phyloP scores from a whole-genome alignment of 2,329 filamentous ascomycete genomes.

The Ustulina deusta region DNA sequence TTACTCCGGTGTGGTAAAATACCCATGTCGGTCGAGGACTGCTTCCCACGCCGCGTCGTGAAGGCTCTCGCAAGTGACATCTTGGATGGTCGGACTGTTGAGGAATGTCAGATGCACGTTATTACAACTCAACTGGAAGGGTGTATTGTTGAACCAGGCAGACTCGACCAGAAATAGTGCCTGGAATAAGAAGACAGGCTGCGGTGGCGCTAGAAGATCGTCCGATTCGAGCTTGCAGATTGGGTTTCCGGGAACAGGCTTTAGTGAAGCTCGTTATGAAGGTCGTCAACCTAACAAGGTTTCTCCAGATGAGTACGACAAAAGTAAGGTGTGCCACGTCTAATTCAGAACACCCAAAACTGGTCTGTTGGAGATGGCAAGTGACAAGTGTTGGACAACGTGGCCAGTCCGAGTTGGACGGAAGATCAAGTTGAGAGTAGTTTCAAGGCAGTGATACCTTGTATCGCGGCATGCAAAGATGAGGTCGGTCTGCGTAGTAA shows the following conservation, averaged over 20 bases:
- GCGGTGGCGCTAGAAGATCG: not conserved
- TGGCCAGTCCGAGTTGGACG: constrained; percentile 39
- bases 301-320: constrained; percentile 2
- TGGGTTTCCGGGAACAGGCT: constrained; percentile 22
- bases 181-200: not conserved
- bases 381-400: constrained; percentile 38
- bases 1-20: constrained; percentile 61
- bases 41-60: constrained; percentile 75
- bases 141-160: not conserved
- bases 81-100: constrained; percentile 48
- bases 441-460: constrained; percentile 21
- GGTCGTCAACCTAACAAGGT: constrained; percentile 21
- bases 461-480: constrained; percentile 27
- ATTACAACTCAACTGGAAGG: not conserved
- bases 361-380: constrained; percentile 31
- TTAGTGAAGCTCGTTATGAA: constrained; percentile 7
- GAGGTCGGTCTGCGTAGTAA: constrained; percentile 16
- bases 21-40: constrained; percentile 59
- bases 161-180: not conserved
- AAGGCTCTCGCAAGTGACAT: constrained; percentile 78
- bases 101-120: constrained; percentile 4
- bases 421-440: constrained; percentile 24
- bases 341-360: constrained; percentile 30
- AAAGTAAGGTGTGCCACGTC: constrained; percentile 25
- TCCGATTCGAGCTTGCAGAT: not conserved